A percentile compares a stretch with the other conserved stretches of the same genome.
phyloP scores from a whole-genome alignment of 2,329 filamentous ascomycete genomes.

The Pyrenophora tritici-repentis region DNA sequence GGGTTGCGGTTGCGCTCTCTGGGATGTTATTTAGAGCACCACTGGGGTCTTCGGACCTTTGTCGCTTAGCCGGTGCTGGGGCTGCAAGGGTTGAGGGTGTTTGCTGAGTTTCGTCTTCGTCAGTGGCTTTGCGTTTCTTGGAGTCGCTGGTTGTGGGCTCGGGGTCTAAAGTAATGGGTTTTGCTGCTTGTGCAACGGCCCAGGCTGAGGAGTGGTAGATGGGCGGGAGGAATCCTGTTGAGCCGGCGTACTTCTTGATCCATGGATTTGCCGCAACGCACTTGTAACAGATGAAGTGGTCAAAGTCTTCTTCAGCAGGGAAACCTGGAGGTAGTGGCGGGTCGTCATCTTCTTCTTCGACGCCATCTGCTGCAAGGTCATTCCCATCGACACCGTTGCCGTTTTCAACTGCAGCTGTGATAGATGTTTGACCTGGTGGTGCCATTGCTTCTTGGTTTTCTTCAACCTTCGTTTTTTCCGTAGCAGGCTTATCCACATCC shows the following conservation, averaged over 20 bases:
- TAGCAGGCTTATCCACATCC: conserved; percentile 9
- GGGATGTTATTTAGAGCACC: conserved; percentile 43
- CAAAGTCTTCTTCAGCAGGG: conserved; percentile 85
- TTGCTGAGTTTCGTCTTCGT: conserved; percentile 43
- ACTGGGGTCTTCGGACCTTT: conserved; percentile 42
- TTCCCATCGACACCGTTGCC: conserved; percentile 38
- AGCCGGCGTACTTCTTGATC: conserved; percentile 86
- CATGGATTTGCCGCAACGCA: conserved; percentile 87
- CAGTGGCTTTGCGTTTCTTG: conserved; percentile 55
- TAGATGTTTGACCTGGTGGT: conserved; percentile 19
- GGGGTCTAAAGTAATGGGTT: conserved; percentile 6
- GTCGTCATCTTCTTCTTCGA: conserved; percentile 58
- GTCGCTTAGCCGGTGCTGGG: conserved; percentile 38
- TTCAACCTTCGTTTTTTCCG: conserved; percentile 7
- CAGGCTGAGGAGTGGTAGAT: conserved; percentile 59
- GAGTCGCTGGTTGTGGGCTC: conserved; percentile 31
- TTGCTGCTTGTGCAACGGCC: conserved; percentile 16
- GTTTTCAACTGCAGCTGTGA: conserved; percentile 25
- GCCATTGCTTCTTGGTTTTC: conserved; percentile 12
- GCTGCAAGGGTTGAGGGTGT: conserved; percentile 18
- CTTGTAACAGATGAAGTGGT: conserved; percentile 90
- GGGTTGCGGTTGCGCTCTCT: conserved; percentile 30
- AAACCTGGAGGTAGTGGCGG: conserved; percentile 81
- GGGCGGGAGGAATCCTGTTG: conserved; percentile 76
- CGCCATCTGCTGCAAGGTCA: conserved; percentile 55